phyloP scores from a whole-genome alignment of 352 stramenopile species.

The Phytophthora hibernalis region DNA sequence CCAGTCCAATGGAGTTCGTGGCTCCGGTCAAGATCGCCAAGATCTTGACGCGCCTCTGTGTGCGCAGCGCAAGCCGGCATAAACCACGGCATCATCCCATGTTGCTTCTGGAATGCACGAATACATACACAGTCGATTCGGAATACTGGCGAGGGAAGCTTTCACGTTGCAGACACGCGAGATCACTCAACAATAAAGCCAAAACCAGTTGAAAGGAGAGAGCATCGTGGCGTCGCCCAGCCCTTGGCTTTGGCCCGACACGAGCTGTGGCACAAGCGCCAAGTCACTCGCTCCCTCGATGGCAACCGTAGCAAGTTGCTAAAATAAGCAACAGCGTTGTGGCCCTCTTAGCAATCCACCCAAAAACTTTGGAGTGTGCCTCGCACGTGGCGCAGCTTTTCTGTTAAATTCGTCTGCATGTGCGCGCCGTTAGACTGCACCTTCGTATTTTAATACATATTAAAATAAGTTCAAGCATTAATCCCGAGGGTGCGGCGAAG shows the following conservation, averaged over 20 bases:
- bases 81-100: slow-evolving; percentile 18
- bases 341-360: slow-evolving; percentile 30
- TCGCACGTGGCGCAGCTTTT: slow-evolving; percentile 14
- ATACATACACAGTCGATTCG: neutral
- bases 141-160: neutral
- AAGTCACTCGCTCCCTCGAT: no score
- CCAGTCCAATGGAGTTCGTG: slow-evolving; percentile 12
- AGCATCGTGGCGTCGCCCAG: slow-evolving; percentile 5
- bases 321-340: neutral
- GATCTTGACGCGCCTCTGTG: slow-evolving; percentile 10
- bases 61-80: slow-evolving; percentile 2
- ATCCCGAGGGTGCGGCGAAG: slow-evolving; percentile 19
- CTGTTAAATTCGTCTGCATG: slow-evolving; percentile 29
- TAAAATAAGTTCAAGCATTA: slow-evolving; percentile 23
- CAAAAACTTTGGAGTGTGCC: neutral
- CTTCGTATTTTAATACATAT: no score
- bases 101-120: slow-evolving; percentile 18
- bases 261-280: neutral
- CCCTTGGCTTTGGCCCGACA: slow-evolving; percentile 14
- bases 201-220: slow-evolving; percentile 10
- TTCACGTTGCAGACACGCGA: slow-evolving; percentile 23
- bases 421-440: slow-evolving; percentile 16
- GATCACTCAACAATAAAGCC: slow-evolving; percentile 17
- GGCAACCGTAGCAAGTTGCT: neutral
- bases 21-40: slow-evolving; percentile 9